Conservation (phyloP, 352 stramenopile species). For the Thraustochytrium striatum region DNA sequence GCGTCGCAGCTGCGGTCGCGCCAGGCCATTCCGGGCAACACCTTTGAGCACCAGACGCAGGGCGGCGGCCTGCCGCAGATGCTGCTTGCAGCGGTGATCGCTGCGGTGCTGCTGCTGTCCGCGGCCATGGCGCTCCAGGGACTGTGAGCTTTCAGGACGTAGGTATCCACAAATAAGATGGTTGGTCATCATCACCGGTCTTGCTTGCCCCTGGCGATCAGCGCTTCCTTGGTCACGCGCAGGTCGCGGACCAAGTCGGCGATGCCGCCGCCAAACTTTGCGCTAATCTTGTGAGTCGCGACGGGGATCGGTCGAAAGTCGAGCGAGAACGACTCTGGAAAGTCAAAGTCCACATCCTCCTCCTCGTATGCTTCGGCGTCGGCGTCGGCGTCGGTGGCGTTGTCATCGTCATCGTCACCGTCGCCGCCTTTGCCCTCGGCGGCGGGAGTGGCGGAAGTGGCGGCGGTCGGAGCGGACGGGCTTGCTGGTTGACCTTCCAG, state of each 20-base stretch:
- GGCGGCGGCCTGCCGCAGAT: background rate
- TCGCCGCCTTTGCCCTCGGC: too few species aligned
- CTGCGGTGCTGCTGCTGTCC: background rate
- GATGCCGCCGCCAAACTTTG: background rate
- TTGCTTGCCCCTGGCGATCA: background rate
- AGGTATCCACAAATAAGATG: background rate
- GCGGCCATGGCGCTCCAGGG: slow-evolving; percentile 3
- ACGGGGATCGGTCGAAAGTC: background rate
- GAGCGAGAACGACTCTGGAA: too few species aligned
- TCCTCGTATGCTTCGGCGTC: background rate
- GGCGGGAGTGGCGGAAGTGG: too few species aligned
- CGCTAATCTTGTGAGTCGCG: slow-evolving; percentile 5
- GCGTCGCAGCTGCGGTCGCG: slow-evolving; percentile 37
- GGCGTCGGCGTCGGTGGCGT: background rate
- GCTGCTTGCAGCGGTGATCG: slow-evolving; percentile 10
- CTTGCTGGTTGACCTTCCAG: too few species aligned
- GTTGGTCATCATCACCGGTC: background rate
- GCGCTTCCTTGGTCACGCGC: background rate
- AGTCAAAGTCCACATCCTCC: background rate
- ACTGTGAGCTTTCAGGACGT: background rate
- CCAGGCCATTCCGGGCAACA: slow-evolving; percentile 41
- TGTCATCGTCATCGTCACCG: background rate
- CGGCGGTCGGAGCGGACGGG: too few species aligned
- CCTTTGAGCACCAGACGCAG: background rate
- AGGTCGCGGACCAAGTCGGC: slow-evolving; percentile 20